A percentile compares a stretch with the other conserved stretches of the same genome.
These are phyloP conservation scores for Termitomyces bulborhizus DNA, from an alignment of 768 basidiomycete species.

Conservation along the genomic window DNA sequence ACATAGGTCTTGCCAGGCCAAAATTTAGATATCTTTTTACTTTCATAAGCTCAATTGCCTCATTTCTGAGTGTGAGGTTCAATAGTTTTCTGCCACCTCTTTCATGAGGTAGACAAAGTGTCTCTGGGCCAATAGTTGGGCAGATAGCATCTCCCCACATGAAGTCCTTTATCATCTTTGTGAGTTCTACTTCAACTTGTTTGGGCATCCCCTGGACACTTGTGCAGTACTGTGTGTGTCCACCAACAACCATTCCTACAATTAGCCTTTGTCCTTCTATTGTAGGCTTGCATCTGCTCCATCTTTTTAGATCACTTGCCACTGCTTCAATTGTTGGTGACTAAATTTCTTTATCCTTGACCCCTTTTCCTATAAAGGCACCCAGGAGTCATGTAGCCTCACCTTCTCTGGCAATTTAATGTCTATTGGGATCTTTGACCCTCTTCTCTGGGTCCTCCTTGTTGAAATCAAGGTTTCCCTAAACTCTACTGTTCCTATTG, in stretches of 20 bases:
- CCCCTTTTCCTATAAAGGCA: conserved; percentile 1
- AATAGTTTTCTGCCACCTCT: background rate
- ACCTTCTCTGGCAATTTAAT: background rate
- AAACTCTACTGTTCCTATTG: background rate
- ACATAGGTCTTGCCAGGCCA: background rate
- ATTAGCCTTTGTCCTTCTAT: background rate
- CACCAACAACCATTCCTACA: background rate
- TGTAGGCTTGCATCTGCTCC: background rate
- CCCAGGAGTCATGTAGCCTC: background rate
- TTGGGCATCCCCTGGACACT: background rate
- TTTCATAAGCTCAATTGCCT: background rate
- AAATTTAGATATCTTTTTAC: background rate
- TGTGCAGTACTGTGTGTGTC: background rate
- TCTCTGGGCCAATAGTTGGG: background rate
- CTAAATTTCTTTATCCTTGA: background rate
- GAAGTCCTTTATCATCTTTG: background rate
- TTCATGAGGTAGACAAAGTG: background rate
- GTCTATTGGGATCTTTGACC: background rate
- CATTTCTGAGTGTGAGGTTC: background rate
- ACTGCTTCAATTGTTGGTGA: background rate
- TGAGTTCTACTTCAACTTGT: background rate
- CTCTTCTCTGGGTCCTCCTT: background rate
- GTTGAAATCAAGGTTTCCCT: background rate
- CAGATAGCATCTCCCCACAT: background rate
- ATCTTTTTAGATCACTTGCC: background rate